Evolutionary conservation across 1,284 basidiomycete species (phyloP), one percentile per base, ranked within the genome.

Genomic region (Trametes hirsuta): DNA sequence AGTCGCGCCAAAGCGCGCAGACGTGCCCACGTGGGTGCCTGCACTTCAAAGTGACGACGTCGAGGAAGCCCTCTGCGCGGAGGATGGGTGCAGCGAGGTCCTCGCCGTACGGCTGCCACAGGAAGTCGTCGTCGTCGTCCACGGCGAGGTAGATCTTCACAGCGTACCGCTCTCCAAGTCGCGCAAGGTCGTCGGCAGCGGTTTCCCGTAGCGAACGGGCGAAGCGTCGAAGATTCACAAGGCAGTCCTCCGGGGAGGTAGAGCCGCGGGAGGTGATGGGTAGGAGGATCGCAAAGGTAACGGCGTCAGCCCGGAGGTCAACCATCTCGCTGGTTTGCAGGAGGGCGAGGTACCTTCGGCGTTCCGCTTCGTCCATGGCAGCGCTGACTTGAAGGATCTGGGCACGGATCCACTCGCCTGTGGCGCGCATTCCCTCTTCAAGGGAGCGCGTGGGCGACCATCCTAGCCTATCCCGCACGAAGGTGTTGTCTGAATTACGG

Each of bases 211-310:
- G 69, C 1, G 83, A 84, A 10, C 64, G 54, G 0, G 80, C 76
- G 65, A 86, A 86, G 0, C 15, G 41, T 4, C 53, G 30, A 5
- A 86, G 77, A 50, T 80, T 75, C 2, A 68, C 57, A 12, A 85
- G 69, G 59, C 82, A 85, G 40, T 74, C 64, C 0, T 62, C 56
- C 0, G 75, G 77, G 15, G 68, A 59, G 6, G 58, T 34, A 0
- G 71, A 70, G 2, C 81, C 79, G 1, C 81, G 76, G 15, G 85
- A 86, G 0, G 85, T 85, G 61, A 86, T 77, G 1, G 85, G 85
- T 10, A 86, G 77, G 10, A 86, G 74, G 46, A 86, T 75, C 0
- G 80, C 85, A 61, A 84, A 83, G 5, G 70, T 78, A 59, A 76
- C 73, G 0, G 65, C 68, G n/a, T 74, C 68, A 0, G 69, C 61